A percentile compares a stretch with the other conserved stretches of the same genome.
Conservation (phyloP, 768 basidiomycete species). For the Russula sp. region DNA sequence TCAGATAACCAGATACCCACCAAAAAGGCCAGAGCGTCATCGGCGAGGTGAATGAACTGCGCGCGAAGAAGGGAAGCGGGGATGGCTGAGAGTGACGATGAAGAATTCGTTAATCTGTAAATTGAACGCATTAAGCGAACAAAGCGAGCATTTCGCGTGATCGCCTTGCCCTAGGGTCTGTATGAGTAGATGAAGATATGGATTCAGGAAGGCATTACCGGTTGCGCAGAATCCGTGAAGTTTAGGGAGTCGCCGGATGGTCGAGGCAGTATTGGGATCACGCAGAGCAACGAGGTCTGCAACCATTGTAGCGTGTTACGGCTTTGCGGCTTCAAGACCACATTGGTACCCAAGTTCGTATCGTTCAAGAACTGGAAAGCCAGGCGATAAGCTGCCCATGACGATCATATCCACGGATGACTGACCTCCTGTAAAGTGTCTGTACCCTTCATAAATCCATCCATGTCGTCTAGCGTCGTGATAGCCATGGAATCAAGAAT, state of each 20-base stretch:
- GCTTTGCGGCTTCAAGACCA: slow-evolving; percentile 57
- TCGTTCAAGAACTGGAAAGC: slow-evolving; percentile 42
- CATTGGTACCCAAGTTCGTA: slow-evolving; percentile 40
- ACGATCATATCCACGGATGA: neutral
- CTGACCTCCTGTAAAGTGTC: slow-evolving; percentile 31
- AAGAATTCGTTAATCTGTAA: slow-evolving; percentile 62
- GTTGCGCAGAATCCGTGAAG: slow-evolving; percentile 40
- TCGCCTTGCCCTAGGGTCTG: slow-evolving; percentile 2
- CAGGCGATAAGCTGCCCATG: neutral
- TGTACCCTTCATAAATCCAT: slow-evolving; percentile 31
- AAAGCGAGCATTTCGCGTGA: slow-evolving; percentile 37
- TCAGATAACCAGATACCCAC: slow-evolving; percentile 54
- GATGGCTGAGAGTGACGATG: slow-evolving; percentile 42
- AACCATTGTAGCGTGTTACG: slow-evolving; percentile 49
- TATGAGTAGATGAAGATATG: neutral
- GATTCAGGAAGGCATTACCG: slow-evolving; percentile 6
- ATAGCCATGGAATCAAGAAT: slow-evolving; percentile 44
- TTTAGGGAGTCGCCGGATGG: slow-evolving; percentile 40
- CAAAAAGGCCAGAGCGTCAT: slow-evolving; percentile 75
- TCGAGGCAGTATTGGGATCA: slow-evolving; percentile 44
- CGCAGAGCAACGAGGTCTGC: slow-evolving; percentile 50
- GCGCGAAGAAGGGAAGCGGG: slow-evolving; percentile 52
- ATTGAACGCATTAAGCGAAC: slow-evolving; percentile 55
- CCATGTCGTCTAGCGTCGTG: slow-evolving; percentile 41
- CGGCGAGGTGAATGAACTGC: slow-evolving; percentile 62